Evolutionary conservation across 345 rosid genomes (phyloP).

Genomic region (Carallia pectinifolia): DNA sequence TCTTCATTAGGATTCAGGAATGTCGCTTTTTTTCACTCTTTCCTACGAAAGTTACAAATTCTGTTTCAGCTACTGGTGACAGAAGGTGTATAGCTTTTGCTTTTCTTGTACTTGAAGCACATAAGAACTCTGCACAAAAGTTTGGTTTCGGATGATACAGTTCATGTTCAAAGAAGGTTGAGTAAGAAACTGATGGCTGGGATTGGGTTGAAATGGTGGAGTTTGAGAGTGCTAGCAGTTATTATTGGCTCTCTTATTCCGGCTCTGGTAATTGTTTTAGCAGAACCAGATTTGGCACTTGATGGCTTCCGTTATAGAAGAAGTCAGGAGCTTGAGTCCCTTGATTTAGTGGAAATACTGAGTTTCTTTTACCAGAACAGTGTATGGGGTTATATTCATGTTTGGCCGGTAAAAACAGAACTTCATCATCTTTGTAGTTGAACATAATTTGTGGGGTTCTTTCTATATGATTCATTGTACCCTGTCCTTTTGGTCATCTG

Average conservation of each 20-base stretch:
- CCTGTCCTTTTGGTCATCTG: neutral
- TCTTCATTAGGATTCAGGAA: neutral
- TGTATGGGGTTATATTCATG: conserved; percentile 33
- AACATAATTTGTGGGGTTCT: neutral
- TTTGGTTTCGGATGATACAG: neutral
- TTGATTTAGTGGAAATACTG: neutral
- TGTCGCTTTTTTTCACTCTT: neutral
- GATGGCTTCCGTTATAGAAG: conserved; percentile 4
- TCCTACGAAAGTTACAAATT: neutral
- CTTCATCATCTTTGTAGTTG: neutral
- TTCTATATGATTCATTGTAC: neutral
- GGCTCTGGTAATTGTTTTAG: conserved; percentile 18
- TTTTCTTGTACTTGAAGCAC: neutral
- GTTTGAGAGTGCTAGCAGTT: conserved; percentile 14
- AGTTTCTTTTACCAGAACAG: conserved; percentile 27
- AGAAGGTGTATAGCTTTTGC: neutral
- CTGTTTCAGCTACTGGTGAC: neutral
- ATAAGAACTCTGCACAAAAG: neutral
- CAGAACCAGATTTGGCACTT: conserved; percentile 16
- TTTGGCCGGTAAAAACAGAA: conserved; percentile 39
- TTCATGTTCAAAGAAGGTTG: neutral
- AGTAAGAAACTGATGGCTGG: conserved; percentile 19
- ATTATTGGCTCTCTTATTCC: conserved; percentile 15
- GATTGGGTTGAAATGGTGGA: conserved; percentile 1
- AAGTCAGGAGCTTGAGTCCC: conserved; percentile 6